These are phyloP conservation scores for Guyanaporus albipodus DNA, from an alignment of 768 basidiomycete species.

Conservation along the genomic window DNA sequence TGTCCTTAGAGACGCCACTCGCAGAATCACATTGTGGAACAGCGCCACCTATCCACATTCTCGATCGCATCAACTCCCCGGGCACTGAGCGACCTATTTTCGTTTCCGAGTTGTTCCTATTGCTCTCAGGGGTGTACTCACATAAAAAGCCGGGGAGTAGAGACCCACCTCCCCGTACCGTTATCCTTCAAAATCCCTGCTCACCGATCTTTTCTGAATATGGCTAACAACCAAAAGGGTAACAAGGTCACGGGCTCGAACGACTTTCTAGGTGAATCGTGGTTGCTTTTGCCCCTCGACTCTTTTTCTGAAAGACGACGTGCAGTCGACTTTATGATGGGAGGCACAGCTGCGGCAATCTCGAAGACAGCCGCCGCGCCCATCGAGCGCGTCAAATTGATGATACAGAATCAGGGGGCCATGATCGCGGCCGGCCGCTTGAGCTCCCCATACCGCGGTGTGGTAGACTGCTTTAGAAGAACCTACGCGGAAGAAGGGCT, in stretches of 20 bases:
- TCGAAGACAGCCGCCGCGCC: slow-evolving; percentile 39
- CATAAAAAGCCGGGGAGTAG: slow-evolving; percentile 5
- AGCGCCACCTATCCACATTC: neutral
- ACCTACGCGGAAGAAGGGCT: slow-evolving; percentile 37
- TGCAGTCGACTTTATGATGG: slow-evolving; percentile 37
- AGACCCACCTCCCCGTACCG: too few species aligned
- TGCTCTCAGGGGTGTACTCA: neutral
- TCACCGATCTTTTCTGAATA: slow-evolving; percentile 4
- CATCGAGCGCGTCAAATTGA: slow-evolving; percentile 39
- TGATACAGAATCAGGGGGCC: slow-evolving; percentile 39
- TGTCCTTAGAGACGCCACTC: neutral
- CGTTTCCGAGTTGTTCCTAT: slow-evolving; percentile 17
- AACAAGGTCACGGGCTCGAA: slow-evolving; percentile 3
- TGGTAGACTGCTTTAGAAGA: slow-evolving; percentile 34
- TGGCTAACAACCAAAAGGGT: slow-evolving; percentile 6
- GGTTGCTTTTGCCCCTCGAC: neutral
- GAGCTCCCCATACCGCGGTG: slow-evolving; percentile 34
- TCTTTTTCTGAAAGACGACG: slow-evolving; percentile 1
- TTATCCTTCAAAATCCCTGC: slow-evolving; percentile 15
- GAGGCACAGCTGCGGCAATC: slow-evolving; percentile 33
- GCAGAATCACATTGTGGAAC: neutral
- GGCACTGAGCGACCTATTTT: neutral
- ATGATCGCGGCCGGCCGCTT: slow-evolving; percentile 37
- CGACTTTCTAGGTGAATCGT: slow-evolving; percentile 18
- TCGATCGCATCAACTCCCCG: neutral